A percentile compares a stretch with the other conserved stretches of the same genome.
Conservation (phyloP, 192 early-diverging fungal species). For the Chytriomyces sp. region DNA sequence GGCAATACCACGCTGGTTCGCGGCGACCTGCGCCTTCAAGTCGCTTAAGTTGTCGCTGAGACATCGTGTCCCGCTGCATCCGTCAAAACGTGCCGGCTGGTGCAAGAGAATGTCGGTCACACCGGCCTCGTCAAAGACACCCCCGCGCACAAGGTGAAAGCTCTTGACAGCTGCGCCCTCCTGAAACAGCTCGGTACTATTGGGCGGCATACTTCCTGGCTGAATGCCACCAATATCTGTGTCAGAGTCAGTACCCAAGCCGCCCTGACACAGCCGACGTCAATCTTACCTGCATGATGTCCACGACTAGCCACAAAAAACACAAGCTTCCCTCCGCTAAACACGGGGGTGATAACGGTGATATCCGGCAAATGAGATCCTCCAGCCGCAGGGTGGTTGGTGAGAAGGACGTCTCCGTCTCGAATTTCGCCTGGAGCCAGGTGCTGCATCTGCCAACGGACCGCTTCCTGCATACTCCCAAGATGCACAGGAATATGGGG, state of each 20-base stretch:
- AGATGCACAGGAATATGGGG: constrained; percentile 76
- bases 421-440: constrained; percentile 63
- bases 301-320: constrained; percentile 93
- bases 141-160: constrained; percentile 84
- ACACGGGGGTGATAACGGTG: constrained; percentile 95
- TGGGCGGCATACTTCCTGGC: constrained; percentile 82
- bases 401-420: constrained; percentile 94
- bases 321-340: constrained; percentile 69
- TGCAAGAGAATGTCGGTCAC: constrained; percentile 73
- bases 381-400: constrained; percentile 94
- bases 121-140: constrained; percentile 82
- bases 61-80: constrained; percentile 87
- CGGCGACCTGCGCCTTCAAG: constrained; percentile 95
- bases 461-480: constrained; percentile 92
- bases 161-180: constrained; percentile 91
- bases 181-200: constrained; percentile 88
- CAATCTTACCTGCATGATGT: constrained; percentile 31
- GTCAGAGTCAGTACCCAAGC: constrained; percentile 89
- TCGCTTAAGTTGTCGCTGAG: constrained; percentile 91
- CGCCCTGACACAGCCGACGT: constrained; percentile 44
- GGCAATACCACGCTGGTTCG: constrained; percentile 90
- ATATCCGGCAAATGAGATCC: constrained; percentile 93
- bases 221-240: constrained; percentile 83
- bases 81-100: constrained; percentile 80
- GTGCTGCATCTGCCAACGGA: constrained; percentile 85